phyloP scores from a whole-genome alignment of 139 green algal species.

The Asterochloris sp. region DNA sequence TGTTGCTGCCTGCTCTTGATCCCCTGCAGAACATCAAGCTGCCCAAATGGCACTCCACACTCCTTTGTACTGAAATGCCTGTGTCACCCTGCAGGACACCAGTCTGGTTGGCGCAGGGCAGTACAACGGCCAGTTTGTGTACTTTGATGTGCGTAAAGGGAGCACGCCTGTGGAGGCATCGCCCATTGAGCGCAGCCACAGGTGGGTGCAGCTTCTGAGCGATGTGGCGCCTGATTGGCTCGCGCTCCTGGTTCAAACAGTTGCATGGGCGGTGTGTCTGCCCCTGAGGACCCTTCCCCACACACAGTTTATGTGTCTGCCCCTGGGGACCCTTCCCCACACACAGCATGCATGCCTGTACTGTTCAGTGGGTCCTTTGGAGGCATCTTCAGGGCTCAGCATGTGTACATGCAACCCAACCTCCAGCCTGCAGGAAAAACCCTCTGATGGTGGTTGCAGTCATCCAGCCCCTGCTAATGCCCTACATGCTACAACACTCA shows the following conservation, averaged over 20 bases:
- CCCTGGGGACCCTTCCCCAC: too few relatives aligned
- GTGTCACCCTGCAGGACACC: neutral
- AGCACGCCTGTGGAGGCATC: conserved; percentile 59
- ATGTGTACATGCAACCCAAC: neutral
- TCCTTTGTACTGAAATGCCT: too few relatives aligned
- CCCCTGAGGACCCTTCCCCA: too few relatives aligned
- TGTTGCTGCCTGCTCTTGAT: too few relatives aligned
- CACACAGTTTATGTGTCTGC: too few relatives aligned
- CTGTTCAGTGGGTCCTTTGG: too few relatives aligned
- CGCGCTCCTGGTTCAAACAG: neutral
- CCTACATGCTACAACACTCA: neutral
- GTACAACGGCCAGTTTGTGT: conserved; percentile 88
- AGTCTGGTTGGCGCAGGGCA: conserved; percentile 70
- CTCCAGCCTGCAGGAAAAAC: neutral
- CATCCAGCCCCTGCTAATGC: neutral
- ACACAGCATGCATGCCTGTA: too few relatives aligned
- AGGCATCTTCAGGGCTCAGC: neutral
- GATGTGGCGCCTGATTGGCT: too few relatives aligned
- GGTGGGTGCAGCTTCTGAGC: neutral
- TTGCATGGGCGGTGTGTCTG: neutral
- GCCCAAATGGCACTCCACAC: too few relatives aligned
- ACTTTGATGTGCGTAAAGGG: conserved; percentile 86
- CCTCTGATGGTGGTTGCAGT: neutral
- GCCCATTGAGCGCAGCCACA: conserved; percentile 64
- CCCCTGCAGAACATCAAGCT: neutral